phyloP scores from a whole-genome alignment of 148 eudicot genomes.

The Mesembryanthemum crystallinum region DNA sequence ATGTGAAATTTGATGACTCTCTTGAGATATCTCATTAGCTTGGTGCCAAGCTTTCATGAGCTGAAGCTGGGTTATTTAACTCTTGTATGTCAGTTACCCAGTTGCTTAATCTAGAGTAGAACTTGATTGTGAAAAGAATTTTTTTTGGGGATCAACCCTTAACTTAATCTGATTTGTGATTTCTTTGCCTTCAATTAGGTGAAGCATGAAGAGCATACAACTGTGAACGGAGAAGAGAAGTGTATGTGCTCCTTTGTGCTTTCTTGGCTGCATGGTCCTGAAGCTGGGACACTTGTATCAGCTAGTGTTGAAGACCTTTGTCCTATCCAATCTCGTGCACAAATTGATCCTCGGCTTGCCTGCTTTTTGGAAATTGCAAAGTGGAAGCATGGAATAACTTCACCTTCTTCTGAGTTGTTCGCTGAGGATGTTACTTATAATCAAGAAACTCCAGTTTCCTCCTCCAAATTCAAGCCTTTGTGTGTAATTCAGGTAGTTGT shows the following conservation, averaged over 20 bases:
- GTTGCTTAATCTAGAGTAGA: not conserved
- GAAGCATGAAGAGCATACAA: conserved; percentile 34
- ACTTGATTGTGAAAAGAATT: not conserved
- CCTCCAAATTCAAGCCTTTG: not conserved
- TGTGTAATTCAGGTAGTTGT: conserved; percentile 15
- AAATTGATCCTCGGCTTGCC: conserved; percentile 34
- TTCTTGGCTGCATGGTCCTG: conserved; percentile 57
- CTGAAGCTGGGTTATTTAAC: not conserved
- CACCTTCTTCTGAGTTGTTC: not conserved
- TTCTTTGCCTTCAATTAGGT: conserved; percentile 31
- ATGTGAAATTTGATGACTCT: not conserved
- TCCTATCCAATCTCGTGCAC: conserved; percentile 15
- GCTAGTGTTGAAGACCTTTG: conserved; percentile 38
- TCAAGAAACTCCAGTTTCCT: not conserved
- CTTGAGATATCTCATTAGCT: not conserved
- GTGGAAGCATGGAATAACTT: conserved; percentile 31
- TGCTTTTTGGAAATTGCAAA: conserved; percentile 41
- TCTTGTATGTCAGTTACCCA: not conserved
- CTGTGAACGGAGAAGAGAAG: conserved; percentile 39
- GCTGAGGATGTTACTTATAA: conserved; percentile 1
- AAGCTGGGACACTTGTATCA: conserved; percentile 32
- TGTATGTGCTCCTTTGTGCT: conserved; percentile 52
- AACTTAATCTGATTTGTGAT: not conserved
- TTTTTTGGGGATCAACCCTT: not conserved
- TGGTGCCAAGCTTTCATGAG: not conserved